These are phyloP conservation scores for Withania somnifera DNA, from an alignment of 305 asterid genomes.

Conservation along the genomic window DNA sequence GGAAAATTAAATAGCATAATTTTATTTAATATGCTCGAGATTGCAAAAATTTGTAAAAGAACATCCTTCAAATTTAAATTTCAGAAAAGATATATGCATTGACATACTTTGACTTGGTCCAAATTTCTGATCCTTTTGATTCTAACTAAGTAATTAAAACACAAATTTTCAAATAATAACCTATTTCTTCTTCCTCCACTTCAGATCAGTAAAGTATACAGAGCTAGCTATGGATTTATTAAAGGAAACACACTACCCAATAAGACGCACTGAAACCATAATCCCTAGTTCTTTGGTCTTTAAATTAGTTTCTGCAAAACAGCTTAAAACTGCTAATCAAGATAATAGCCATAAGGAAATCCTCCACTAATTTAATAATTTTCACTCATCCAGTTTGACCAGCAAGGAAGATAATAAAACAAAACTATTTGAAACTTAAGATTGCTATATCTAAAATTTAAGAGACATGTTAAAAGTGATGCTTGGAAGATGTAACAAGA, in stretches of 20 bases:
- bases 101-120: background rate
- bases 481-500: background rate
- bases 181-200: background rate
- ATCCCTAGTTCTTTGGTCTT: background rate
- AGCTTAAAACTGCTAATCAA: background rate
- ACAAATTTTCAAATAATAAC: background rate
- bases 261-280: background rate
- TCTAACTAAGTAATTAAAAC: background rate
- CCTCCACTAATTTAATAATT: background rate
- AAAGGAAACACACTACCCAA: background rate
- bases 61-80: background rate
- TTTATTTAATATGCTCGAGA: background rate
- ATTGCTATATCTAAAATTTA: background rate
- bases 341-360: background rate
- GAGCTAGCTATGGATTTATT: background rate
- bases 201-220: background rate
- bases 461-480: background rate
- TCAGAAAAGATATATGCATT: conserved; percentile 1
- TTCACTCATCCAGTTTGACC: background rate
- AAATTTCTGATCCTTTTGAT: background rate
- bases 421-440: background rate
- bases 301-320: background rate
- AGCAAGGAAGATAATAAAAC: background rate
- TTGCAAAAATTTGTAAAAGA: background rate
- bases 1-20: background rate